A percentile compares a stretch with the other conserved stretches of the same genome.
Evolutionary conservation across 106 monocot species (phyloP).

Genomic region (Dendrobium huoshanense): DNA sequence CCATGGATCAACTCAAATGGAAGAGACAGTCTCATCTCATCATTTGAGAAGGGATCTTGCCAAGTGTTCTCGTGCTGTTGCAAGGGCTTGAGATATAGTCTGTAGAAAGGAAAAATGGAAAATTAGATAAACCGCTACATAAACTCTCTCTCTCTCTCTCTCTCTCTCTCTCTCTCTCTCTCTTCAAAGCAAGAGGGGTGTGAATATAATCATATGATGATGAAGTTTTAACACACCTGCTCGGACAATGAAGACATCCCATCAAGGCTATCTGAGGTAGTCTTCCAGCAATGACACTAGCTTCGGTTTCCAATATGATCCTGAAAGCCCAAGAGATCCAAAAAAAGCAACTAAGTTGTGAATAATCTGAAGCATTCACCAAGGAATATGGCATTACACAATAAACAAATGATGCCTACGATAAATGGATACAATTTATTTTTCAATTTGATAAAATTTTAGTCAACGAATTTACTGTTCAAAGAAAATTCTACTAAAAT

Average conservation of each 20-base stretch:
- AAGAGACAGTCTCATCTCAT: not conserved
- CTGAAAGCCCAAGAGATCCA: slow-evolving; percentile 18
- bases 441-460: too few species aligned
- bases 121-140: not conserved
- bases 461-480: too few species aligned
- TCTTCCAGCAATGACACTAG: slow-evolving; percentile 62
- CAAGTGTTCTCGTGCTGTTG: slow-evolving; percentile 75
- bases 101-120: slow-evolving; percentile 18
- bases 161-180: too few species aligned
- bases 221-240: slow-evolving; percentile 34
- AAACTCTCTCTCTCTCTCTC: too few species aligned
- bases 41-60: slow-evolving; percentile 86
- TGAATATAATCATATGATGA: too few species aligned
- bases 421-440: not conserved
- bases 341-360: not conserved
- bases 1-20: too few species aligned
- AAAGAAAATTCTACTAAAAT: too few species aligned
- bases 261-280: slow-evolving; percentile 40
- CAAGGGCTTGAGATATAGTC: slow-evolving; percentile 78
- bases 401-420: not conserved
- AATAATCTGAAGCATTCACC: not conserved
- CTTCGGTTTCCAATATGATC: slow-evolving; percentile 79
- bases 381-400: not conserved
- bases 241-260: slow-evolving; percentile 56
- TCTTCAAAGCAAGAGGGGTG: too few species aligned